Conservation (phyloP, 495 filamentous ascomycete genomes). For the Aspergillus indologenus region DNA sequence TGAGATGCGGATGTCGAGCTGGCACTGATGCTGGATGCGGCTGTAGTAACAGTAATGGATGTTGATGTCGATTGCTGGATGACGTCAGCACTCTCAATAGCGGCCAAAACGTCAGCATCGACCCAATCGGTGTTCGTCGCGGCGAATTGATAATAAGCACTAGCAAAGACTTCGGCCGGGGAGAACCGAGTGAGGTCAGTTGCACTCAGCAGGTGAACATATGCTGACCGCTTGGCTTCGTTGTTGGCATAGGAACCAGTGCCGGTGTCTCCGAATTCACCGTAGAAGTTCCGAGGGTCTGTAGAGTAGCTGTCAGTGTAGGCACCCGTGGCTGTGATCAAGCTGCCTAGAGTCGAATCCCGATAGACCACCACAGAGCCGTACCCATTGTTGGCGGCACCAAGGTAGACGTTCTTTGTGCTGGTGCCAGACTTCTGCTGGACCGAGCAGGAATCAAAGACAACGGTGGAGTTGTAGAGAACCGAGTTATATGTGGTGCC, state of each 20-base stretch:
- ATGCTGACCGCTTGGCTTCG: not conserved
- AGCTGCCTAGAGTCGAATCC: not conserved
- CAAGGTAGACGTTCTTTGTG: not conserved
- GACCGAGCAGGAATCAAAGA: not conserved
- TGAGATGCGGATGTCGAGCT: not conserved
- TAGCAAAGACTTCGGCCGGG: not conserved
- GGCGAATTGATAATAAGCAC: not conserved
- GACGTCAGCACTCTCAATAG: not conserved
- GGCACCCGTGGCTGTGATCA: not conserved
- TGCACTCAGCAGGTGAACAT: not conserved
- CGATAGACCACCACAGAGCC: not conserved
- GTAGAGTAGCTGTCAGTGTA: not conserved
- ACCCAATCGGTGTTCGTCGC: not conserved
- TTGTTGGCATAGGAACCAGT: not conserved
- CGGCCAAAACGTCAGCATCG: not conserved
- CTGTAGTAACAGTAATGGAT: not conserved
- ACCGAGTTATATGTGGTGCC: not conserved
- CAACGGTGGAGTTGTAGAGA: not conserved
- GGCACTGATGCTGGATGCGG: not conserved
- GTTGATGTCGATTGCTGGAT: not conserved
- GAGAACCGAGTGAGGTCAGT: not conserved
- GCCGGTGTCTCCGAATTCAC: not conserved
- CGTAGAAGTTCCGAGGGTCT: not conserved
- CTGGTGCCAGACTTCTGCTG: not conserved
- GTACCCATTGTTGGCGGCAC: not conserved